Evolutionary conservation across 805 yeast species (phyloP), one percentile per base, ranked within the genome.

Genomic region (Phaffomyces opuntiae): DNA sequence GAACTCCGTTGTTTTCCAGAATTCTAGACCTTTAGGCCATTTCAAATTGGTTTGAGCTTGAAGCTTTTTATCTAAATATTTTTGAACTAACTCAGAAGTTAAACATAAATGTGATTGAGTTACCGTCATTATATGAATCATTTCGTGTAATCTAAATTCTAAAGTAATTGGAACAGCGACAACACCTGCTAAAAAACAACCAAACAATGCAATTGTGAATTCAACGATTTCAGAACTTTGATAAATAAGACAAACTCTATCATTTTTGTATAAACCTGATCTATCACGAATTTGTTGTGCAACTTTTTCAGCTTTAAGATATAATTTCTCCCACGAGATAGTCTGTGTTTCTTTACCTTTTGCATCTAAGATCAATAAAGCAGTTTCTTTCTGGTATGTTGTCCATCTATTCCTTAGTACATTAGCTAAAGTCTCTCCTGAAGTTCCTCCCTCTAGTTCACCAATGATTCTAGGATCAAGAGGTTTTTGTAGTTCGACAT

Each of bases 131-230:
- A 90, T 83, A 49, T 79, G 81, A 13, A 78, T 72, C 49, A 89
- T 79, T 51, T 89, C 96, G 37, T 70, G 69, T 26, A 81, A 66
- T 31, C 83, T 82, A 26, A 80, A 74, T 44, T 81, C 85, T 48
- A 88, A 81, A 44, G 86, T 86, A 37, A 93, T 80, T 0, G 99
- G 99, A 6, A 93, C 91, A 0, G 98, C 98, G 3, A 93, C 90
- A 39, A 88, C 84, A 2, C 96, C 96, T 1, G 97, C 95, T 46
- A 91, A 69, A 53, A 91, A 87, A 60, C 97, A 90, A 7, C 96
- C 99, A 61, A 88, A 76, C 19, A 93, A 63, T 0, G 98, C 95
- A 1, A 86, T 78, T 0, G 87, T 77, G 61, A 90, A 91, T 51
- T 93, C 98, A 12, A 86, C 74, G 3, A 87, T 80, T 62, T 93